Base-by-base conservation (phyloP, 371 early-diverging fungal genomes). In the Phascolomyces articulosus region DNA sequence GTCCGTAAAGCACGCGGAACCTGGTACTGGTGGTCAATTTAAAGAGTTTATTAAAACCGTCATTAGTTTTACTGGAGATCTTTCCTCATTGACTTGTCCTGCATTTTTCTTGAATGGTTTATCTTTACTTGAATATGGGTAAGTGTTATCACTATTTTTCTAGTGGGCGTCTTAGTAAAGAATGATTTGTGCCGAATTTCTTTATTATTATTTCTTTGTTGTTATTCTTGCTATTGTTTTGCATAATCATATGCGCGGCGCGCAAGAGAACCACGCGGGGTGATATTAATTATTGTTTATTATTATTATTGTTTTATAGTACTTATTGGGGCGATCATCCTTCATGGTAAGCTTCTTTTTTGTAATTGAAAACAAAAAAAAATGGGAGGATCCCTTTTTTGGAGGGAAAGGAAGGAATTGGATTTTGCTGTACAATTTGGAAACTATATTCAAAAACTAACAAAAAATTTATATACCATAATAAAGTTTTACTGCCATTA, bases 41-140 rank as follows among this genome's bases (percentile, higher is more conserved):
- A 77, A 72, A 65, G 81, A 81, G 9, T 82, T 82, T 40, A 69
- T 93, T 54, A 85, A 89, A 63, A 83, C 82, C 18, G 78, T 93
- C 23, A 85, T 88, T 34, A 87, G 89, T 59, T 92, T 92, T 60
- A 91, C 92, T 1, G 93, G 93, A 31, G 93, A 93, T 71, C 84
- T 93, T 47, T 90, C 90, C 23, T 82, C 87, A 20, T 75, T 93
- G 47, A 91, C 92, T 15, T 91, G 91, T 70, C 93, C 93, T 60
- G 86, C 91, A 3, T 92, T 92, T 69, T 79, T 92, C 41, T 77
- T 93, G 51, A 90, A 85, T 63, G 91, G 91, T 34, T 78, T 88
- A 28, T 90, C 90, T 40, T 72, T 93, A 49, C 79, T 91, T 13
- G 93, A 93, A 75, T 93, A 93, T 72, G 87, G 90, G 90, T 88